Evolutionary conservation across 441 rosid genomes (phyloP).

Genomic region (Brassica balearica): DNA sequence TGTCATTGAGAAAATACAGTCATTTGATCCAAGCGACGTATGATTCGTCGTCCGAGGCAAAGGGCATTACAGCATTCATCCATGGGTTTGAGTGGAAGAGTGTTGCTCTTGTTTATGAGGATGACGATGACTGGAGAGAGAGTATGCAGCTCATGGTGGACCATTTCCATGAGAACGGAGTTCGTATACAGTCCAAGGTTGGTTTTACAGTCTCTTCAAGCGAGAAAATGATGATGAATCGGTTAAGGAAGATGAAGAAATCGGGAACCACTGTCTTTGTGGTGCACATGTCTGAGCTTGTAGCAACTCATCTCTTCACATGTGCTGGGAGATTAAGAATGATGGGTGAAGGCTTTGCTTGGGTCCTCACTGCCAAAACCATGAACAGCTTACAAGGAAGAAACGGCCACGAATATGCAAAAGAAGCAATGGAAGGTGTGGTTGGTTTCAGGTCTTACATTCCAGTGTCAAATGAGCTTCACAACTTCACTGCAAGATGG

Average conservation of each 20-base stretch:
- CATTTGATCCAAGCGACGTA: conserved; percentile 45
- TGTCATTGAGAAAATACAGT: conserved; percentile 28
- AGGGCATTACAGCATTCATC: conserved; percentile 42
- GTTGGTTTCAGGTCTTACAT: conserved; percentile 49
- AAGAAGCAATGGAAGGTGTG: conserved; percentile 57
- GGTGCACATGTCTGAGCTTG: conserved; percentile 45
- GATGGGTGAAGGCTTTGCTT: conserved; percentile 55
- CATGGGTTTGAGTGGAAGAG: conserved; percentile 41
- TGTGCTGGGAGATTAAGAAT: conserved; percentile 45
- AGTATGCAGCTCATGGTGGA: conserved; percentile 32
- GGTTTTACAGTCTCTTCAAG: conserved; percentile 36
- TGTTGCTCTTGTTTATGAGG: conserved; percentile 45
- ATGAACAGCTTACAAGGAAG: conserved; percentile 31
- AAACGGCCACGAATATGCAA: conserved; percentile 17
- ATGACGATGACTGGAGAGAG: conserved; percentile 38
- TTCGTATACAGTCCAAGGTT: conserved; percentile 29
- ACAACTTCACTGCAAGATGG: conserved; percentile 46
- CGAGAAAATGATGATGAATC: conserved; percentile 30
- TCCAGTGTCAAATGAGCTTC: conserved; percentile 47
- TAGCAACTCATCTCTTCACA: conserved; percentile 40
- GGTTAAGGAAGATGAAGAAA: conserved; percentile 36
- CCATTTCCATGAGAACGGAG: conserved; percentile 26
- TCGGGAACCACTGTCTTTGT: conserved; percentile 46
- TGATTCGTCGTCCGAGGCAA: conserved; percentile 41
- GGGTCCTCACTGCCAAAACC: conserved; percentile 52